Evolutionary conservation across 495 filamentous ascomycete genomes (phyloP).

Genomic region (Tuber magnatum): DNA sequence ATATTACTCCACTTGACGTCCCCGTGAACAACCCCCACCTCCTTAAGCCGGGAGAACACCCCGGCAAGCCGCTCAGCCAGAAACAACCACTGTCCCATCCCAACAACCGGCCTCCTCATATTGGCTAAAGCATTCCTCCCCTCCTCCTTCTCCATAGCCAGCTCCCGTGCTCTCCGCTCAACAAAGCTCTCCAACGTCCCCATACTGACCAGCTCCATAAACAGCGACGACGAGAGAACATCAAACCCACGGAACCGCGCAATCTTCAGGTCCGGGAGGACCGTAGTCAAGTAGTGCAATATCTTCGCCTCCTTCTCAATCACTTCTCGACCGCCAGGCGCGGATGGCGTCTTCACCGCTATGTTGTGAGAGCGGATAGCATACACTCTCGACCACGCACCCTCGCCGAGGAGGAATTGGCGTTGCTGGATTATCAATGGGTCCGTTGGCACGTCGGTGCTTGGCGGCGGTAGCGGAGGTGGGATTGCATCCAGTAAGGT

Average conservation of each 20-base stretch:
- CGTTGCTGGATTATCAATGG: not conserved
- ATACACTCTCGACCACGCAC: conserved; percentile 33
- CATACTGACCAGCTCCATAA: conserved; percentile 20
- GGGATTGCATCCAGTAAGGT: not conserved
- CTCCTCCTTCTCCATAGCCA: not conserved
- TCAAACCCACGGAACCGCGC: conserved; percentile 35
- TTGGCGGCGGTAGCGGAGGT: not conserved
- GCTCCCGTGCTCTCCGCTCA: not conserved
- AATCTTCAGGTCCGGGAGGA: conserved; percentile 8
- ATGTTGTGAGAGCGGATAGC: conserved; percentile 2
- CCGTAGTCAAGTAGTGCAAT: conserved; percentile 23
- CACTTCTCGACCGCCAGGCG: conserved; percentile 11
- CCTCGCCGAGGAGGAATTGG: conserved; percentile 24
- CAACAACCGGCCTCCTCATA: conserved; percentile 24
- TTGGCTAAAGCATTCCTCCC: not conserved
- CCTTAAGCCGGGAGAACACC: conserved; percentile 27
- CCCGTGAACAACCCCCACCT: conserved; percentile 31
- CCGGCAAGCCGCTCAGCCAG: conserved; percentile 23
- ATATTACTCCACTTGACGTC: conserved; percentile 39
- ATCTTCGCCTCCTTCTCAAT: conserved; percentile 28
- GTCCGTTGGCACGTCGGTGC: not conserved
- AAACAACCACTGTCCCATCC: conserved; percentile 34
- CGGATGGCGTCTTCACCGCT: conserved; percentile 31
- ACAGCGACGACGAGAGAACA: conserved; percentile 9
- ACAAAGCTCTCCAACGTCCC: conserved; percentile 20